Evolutionary conservation across 495 filamentous ascomycete species (phyloP), one percentile per base, ranked within the genome.

Genomic region (Hyphodiscus hymeniophilus): DNA sequence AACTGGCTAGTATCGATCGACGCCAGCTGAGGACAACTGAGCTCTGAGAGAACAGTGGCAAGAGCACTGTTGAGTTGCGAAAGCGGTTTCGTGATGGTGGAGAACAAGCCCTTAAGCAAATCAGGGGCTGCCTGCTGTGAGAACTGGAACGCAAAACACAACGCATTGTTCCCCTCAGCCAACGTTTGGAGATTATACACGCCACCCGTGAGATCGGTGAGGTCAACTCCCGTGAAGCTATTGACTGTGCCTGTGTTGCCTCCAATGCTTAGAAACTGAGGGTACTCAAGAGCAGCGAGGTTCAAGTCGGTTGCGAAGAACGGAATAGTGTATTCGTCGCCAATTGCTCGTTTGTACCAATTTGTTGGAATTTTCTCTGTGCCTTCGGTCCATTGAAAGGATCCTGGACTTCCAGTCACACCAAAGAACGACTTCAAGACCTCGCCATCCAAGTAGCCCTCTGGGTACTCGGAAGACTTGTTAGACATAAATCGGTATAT

Each of bases 231-330:
- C n/a, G 66, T 63, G 55, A 81, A 82, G 36, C 69, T 70, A 59
- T 82, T 72, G 4, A 72, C 64, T 1, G 59, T 68, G 5, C 76
- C 76, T 7, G 67, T 69, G 59, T 82, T 82, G 30, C 77, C 77
- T 32, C 80, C 79, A 31, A 80, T 51, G 38, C 60, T 63, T 31
- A 64, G 47, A 48, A 68, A 49, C 30, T 59, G 35, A 0, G 62
- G 55, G 42, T 58, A 48, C 26, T 54, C 60, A 10, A 50, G 4
- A 4, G 45, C 61, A 56, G 51, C 69, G 53, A 60, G 58, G 38
- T 58, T 54, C 38, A 71, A 52, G 41, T 48, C 39, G 15, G 23
- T 10, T 32, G 45, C 7, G 51, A 53, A 55, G 45, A 40, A 43
- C 1, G 50, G 50, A 28, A 53, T 50, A 5, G 49, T 47, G 26